Evolutionary conservation across 345 rosid species (phyloP).

Genomic region (Ceriops decandra): DNA sequence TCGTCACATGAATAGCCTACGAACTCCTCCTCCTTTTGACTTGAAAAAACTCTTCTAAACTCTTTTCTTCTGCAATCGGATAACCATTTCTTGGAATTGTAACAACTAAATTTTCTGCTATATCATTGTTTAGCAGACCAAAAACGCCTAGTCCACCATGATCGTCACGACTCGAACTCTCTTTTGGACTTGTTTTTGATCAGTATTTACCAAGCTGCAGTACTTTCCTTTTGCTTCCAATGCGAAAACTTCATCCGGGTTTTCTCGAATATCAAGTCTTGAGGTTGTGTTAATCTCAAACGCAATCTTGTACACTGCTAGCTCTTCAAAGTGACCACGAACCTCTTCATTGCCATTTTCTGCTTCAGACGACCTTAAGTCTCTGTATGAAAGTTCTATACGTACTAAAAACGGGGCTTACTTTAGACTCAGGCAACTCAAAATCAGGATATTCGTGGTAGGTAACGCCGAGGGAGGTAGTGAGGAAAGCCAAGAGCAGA

Average conservation of each 20-base stretch:
- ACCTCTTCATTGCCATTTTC: constrained; percentile 30
- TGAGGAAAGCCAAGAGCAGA: constrained; percentile 56
- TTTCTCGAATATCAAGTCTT: constrained; percentile 25
- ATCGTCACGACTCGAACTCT: constrained; percentile 17
- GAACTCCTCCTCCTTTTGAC: constrained; percentile 26
- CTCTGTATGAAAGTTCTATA: constrained; percentile 39
- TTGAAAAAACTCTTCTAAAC: constrained; percentile 29
- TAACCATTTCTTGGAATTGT: neutral
- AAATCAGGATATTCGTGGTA: constrained; percentile 16
- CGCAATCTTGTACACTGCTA: constrained; percentile 64
- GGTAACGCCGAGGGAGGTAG: constrained; percentile 32
- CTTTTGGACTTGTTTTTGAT: constrained; percentile 20
- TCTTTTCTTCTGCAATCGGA: constrained; percentile 26
- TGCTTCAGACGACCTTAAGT: constrained; percentile 38
- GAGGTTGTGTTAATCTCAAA: constrained; percentile 35
- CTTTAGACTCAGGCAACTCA: constrained; percentile 36
- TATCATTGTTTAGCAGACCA: neutral
- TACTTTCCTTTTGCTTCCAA: constrained; percentile 16
- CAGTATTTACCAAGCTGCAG: neutral
- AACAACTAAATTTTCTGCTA: neutral
- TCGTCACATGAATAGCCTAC: constrained; percentile 24
- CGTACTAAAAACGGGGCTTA: constrained; percentile 33
- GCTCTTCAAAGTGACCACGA: constrained; percentile 31
- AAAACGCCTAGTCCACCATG: too few species aligned
- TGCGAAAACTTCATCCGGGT: constrained; percentile 15